These are phyloP conservation scores for Venturia nashicola DNA, from an alignment of 2,329 filamentous ascomycete genomes.

Conservation along the genomic window DNA sequence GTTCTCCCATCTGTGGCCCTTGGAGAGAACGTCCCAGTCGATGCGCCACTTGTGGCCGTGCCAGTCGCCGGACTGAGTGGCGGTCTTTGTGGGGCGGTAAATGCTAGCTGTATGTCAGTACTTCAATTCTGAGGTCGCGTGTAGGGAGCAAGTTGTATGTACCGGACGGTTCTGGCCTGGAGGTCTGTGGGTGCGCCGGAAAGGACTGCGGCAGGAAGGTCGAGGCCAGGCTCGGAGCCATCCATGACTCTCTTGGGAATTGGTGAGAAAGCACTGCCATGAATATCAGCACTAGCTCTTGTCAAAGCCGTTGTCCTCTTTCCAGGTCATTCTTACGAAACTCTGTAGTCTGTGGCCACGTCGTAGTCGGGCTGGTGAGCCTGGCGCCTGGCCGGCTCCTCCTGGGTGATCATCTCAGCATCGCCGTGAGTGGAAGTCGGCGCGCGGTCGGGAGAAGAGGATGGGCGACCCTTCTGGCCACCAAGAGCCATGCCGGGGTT, in stretches of 20 bases:
- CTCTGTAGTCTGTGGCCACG: conserved; percentile 72
- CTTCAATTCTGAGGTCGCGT: neutral
- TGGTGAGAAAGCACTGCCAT: conserved; percentile 68
- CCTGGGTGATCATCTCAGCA: neutral
- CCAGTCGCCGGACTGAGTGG: conserved; percentile 89
- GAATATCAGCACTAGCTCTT: neutral
- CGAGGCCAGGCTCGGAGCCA: conserved; percentile 67
- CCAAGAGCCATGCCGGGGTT: too few relatives aligned
- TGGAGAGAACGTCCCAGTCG: conserved; percentile 92
- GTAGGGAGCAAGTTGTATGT: conserved; percentile 21
- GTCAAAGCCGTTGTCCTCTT: neutral
- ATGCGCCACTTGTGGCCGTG: conserved; percentile 80
- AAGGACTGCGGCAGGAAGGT: conserved; percentile 69
- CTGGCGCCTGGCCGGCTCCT: conserved; percentile 26
- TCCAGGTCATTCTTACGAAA: conserved; percentile 68
- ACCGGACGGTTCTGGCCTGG: conserved; percentile 90
- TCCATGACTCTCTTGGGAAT: conserved; percentile 83
- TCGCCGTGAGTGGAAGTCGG: neutral
- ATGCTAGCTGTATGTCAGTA: conserved; percentile 50
- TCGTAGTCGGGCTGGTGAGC: conserved; percentile 74
- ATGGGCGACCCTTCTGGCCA: too few relatives aligned
- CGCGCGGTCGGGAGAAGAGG: too few relatives aligned
- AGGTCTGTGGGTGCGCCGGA: conserved; percentile 90
- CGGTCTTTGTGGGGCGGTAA: conserved; percentile 79
- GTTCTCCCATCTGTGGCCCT: conserved; percentile 97